These are phyloP conservation scores for Nigrospora oryzae DNA, from an alignment of 2,329 filamentous ascomycete genomes.

Conservation along the genomic window DNA sequence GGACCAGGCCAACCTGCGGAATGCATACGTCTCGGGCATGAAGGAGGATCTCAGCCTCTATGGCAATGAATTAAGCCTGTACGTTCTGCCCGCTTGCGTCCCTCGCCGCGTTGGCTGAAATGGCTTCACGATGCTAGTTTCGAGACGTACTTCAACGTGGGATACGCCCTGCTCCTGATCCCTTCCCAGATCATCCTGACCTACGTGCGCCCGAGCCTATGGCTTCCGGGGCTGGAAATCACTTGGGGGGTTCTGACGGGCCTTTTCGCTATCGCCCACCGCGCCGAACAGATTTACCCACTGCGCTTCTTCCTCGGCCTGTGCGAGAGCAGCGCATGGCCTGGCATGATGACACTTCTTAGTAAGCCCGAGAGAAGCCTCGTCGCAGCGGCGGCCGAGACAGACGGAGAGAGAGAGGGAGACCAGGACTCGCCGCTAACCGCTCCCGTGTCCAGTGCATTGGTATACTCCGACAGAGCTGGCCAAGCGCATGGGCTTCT, in stretches of 20 bases:
- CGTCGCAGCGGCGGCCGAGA: too few relatives aligned
- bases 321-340: slow-evolving; percentile 30
- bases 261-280: slow-evolving; percentile 20
- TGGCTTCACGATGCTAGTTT: slow-evolving; percentile 10
- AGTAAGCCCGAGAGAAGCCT: slow-evolving; percentile 11
- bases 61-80: slow-evolving; percentile 14
- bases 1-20: slow-evolving; percentile 22
- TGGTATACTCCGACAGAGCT: slow-evolving; percentile 33
- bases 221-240: slow-evolving; percentile 23
- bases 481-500: slow-evolving; percentile 45
- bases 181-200: slow-evolving; percentile 26
- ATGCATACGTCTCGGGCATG: slow-evolving; percentile 25
- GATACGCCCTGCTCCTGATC: slow-evolving; percentile 24
- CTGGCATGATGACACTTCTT: slow-evolving; percentile 33
- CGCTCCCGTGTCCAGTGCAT: slow-evolving; percentile 19
- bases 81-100: not conserved
- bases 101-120: too few relatives aligned
- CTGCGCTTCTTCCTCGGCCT: slow-evolving; percentile 30
- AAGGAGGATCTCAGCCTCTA: slow-evolving; percentile 10
- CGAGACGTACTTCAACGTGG: slow-evolving; percentile 24
- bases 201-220: slow-evolving; percentile 25
- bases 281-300: slow-evolving; percentile 25
- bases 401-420: too few relatives aligned
- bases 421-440: not conserved
- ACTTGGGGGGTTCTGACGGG: slow-evolving; percentile 23